Base-by-base conservation (phyloP, 192 early-diverging fungal species). In the Entomortierella lignicola region DNA sequence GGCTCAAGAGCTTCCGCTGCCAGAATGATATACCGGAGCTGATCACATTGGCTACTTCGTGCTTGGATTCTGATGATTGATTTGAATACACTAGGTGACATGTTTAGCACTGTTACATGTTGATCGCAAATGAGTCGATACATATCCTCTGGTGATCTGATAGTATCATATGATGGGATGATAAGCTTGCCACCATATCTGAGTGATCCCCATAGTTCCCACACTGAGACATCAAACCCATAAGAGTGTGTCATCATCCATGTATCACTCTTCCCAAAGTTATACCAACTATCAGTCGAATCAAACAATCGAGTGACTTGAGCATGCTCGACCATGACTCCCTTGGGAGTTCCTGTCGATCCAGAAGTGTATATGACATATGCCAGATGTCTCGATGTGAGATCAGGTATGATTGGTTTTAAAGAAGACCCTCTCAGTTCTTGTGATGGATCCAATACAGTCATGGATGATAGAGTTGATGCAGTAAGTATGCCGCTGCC, bases 351-450 rank as follows among this genome's bases (percentile, higher is more conserved):
- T 2, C 53, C 53, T 3, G 53, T 55, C 2, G 53, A 55, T 55
- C 53, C 75, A 44, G 81, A 82, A 60, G 81, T 65, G 34, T 65
- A 65, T 21, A 65, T 65, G 32, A 65, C 53, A 58, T 67, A 67
- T 6, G 65, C 74, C 39, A 72, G 54, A 37, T 67, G 55, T 2
- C 18, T 4, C n/a, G 55, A 25, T 2, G 13, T 23, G n/a, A 67
- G 42, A 2, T 43, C 55, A 13, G 13, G 25, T 4, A 58, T 25
- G 2, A 13, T 41, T 30, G 65, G 55, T 30, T 67, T 56, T 2
- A 12, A 5, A 13, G 30, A 26, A 4, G 37, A 18, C 8, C 17
- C 12, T 27, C 17, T 25, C 8, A 31, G 43, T 42, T 30, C 29
- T 8, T 13, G 2, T 8, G 31, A 32, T 4, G 54, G 53, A 47